phyloP scores from a whole-genome alignment of 371 early-diverging fungal genomes.

The Syncephalastrum monosporum region DNA sequence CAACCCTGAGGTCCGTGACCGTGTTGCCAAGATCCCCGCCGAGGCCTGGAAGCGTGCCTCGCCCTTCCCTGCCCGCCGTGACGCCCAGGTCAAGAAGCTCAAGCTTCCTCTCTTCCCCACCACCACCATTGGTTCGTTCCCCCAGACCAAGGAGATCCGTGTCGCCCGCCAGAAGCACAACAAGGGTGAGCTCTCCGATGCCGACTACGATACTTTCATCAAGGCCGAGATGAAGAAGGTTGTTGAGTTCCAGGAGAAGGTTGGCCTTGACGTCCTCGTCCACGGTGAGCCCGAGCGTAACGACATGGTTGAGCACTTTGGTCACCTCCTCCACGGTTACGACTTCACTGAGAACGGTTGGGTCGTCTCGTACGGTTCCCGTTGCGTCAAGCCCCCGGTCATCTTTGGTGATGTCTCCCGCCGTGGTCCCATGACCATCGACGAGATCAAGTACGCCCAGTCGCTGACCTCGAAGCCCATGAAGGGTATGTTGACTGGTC shows the following conservation, averaged over 20 bases:
- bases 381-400: slow-evolving; percentile 92
- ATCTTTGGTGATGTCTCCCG: slow-evolving; percentile 93
- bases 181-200: slow-evolving; percentile 74
- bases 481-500: slow-evolving; percentile 97
- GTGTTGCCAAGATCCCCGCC: slow-evolving; percentile 66
- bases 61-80: slow-evolving; percentile 73
- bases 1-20: slow-evolving; percentile 80
- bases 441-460: slow-evolving; percentile 82
- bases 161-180: slow-evolving; percentile 85
- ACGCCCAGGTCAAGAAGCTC: slow-evolving; percentile 75
- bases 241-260: slow-evolving; percentile 85
- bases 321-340: slow-evolving; percentile 80
- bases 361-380: slow-evolving; percentile 96
- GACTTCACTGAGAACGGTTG: slow-evolving; percentile 93
- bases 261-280: slow-evolving; percentile 91
- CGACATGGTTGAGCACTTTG: slow-evolving; percentile 98
- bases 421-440: slow-evolving; percentile 90
- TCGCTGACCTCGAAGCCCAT: slow-evolving; percentile 83
- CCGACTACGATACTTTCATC: slow-evolving; percentile 82
- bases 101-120: slow-evolving; percentile 93
- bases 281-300: slow-evolving; percentile 97
- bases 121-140: slow-evolving; percentile 98
- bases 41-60: slow-evolving; percentile 76
- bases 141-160: slow-evolving; percentile 96
- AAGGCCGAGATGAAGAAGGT: slow-evolving; percentile 82